Evolutionary conservation across 352 stramenopile genomes (phyloP).

Genomic region (Globisporangium recalcitrans): DNA sequence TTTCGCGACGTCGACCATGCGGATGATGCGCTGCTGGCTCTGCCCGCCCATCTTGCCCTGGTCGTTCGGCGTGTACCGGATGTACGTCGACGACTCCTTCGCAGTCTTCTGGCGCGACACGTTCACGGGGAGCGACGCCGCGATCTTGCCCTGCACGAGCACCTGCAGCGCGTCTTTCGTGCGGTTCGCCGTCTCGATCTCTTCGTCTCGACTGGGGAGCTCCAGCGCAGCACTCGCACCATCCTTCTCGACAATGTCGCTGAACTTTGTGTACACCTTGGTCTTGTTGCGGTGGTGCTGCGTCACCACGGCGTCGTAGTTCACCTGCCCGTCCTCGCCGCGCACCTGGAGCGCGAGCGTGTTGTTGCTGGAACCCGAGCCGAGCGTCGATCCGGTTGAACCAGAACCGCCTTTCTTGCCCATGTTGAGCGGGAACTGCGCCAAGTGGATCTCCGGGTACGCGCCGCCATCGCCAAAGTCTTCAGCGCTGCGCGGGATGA

Average conservation of each 20-base stretch:
- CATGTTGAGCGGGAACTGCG: constrained; percentile 96
- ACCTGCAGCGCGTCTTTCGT: constrained; percentile 85
- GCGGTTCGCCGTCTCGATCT: constrained; percentile 59
- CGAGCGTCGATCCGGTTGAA: neutral
- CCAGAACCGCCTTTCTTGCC: constrained; percentile 89
- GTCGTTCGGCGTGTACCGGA: constrained; percentile 83
- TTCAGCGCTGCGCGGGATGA: constrained; percentile 49
- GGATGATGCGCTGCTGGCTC: constrained; percentile 94
- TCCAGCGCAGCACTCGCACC: constrained; percentile 41
- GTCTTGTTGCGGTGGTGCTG: constrained; percentile 93
- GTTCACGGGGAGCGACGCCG: constrained; percentile 69
- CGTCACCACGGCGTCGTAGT: constrained; percentile 97
- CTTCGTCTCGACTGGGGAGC: constrained; percentile 52
- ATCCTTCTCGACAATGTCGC: constrained; percentile 91
- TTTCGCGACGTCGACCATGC: constrained; percentile 97
- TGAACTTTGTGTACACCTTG: constrained; percentile 92
- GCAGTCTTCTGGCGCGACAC: constrained; percentile 88
- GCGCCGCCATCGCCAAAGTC: constrained; percentile 98
- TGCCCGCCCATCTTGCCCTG: constrained; percentile 52
- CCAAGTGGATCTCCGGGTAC: constrained; percentile 98
- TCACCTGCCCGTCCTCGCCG: constrained; percentile 79
- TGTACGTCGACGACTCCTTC: constrained; percentile 78
- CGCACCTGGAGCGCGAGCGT: constrained; percentile 92
- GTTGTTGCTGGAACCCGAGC: constrained; percentile 20
- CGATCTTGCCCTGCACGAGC: constrained; percentile 90